Conservation (phyloP, 1,139 yeast genomes). For the Sugiyamaella pinicola region DNA sequence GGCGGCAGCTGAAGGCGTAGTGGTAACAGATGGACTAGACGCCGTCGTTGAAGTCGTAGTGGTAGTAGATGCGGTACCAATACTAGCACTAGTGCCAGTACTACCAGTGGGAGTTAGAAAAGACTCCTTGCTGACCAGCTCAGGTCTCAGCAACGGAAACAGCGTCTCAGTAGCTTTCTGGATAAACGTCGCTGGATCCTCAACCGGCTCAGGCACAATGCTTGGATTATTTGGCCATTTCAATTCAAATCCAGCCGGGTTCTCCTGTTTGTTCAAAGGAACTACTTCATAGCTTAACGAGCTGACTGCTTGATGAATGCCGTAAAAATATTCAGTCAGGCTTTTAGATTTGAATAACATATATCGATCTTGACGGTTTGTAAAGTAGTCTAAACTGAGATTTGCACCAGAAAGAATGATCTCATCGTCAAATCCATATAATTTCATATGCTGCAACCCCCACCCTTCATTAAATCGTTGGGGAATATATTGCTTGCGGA, state of each 20-base stretch:
- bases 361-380: conserved; percentile 95
- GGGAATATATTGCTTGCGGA: conserved; percentile 68
- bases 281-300: conserved; percentile 69
- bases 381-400: conserved; percentile 84
- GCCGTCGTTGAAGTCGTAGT: neutral
- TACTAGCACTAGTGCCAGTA: neutral
- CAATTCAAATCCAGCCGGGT: conserved; percentile 52
- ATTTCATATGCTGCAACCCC: conserved; percentile 96
- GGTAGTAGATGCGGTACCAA: neutral
- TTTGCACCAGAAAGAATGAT: conserved; percentile 90
- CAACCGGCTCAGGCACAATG: conserved; percentile 69
- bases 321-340: conserved; percentile 72
- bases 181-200: conserved; percentile 58
- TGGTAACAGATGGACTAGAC: neutral
- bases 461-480: conserved; percentile 84
- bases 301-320: conserved; percentile 66
- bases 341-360: conserved; percentile 61
- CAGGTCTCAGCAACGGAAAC: conserved; percentile 52
- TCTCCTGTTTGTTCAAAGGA: conserved; percentile 30
- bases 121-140: neutral
- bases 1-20: neutral
- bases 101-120: neutral
- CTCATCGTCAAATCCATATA: conserved; percentile 92
- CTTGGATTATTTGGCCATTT: conserved; percentile 73
- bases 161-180: conserved; percentile 60